A percentile compares a stretch with the other conserved stretches of the same genome.
Conservation (phyloP, 2,329 filamentous ascomycete genomes). For the Ophiostoma angusticollis region DNA sequence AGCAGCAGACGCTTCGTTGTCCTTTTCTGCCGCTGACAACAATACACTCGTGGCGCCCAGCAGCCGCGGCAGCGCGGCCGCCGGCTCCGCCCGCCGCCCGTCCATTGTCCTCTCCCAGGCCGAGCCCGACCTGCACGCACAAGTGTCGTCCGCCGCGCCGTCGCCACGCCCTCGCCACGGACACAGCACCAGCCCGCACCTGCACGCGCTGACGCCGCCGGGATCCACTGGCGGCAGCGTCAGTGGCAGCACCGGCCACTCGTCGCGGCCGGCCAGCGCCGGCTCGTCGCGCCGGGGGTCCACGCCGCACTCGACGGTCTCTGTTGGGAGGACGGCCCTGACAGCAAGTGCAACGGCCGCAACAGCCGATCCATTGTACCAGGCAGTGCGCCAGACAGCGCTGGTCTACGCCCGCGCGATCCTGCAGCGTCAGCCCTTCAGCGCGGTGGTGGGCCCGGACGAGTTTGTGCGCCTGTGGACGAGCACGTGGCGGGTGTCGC, state of each 20-base stretch:
- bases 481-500: conserved; percentile 32
- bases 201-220: not conserved
- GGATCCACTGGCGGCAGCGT: not conserved
- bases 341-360: not conserved
- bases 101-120: conserved; percentile 1
- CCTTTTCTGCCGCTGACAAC: too few species aligned
- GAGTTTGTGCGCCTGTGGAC: conserved; percentile 34
- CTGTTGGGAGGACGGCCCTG: not conserved
- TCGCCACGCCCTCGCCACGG: not conserved
- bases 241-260: not conserved
- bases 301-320: not conserved
- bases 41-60: not conserved
- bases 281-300: not conserved
- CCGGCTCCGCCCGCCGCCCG: not conserved
- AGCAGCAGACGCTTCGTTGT: too few species aligned
- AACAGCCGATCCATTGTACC: conserved; percentile 32
- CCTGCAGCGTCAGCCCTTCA: conserved; percentile 28
- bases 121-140: not conserved
- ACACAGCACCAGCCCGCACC: not conserved
- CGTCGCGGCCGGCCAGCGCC: too few species aligned
- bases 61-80: not conserved
- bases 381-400: conserved; percentile 32
- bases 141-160: not conserved
- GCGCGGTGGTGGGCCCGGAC: conserved; percentile 23
- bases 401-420: conserved; percentile 37